Percentiles rank a stretch among this genome's conserved stretches.
These are phyloP conservation scores for Epichloe scottii DNA, from an alignment of 2,329 filamentous ascomycete genomes.

Conservation along the genomic window DNA sequence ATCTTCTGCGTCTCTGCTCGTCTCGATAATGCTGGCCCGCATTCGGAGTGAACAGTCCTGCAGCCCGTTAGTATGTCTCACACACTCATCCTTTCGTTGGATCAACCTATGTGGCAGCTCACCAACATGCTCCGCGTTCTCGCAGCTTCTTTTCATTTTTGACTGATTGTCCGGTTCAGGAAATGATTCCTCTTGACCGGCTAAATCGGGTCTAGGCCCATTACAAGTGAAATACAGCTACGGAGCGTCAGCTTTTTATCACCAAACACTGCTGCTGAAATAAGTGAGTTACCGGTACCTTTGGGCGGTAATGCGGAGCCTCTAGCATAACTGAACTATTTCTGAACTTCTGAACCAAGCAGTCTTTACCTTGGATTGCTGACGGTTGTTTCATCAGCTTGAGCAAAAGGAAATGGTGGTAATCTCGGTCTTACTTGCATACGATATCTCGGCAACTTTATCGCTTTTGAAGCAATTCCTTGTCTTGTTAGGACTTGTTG, in stretches of 20 bases:
- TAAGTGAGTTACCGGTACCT: constrained; percentile 37
- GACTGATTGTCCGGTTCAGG: constrained; percentile 71
- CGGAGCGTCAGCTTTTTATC: not conserved
- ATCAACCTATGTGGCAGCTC: constrained; percentile 21
- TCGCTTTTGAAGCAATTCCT: constrained; percentile 74
- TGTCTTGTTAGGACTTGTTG: constrained; percentile 3
- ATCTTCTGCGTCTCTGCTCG: constrained; percentile 63
- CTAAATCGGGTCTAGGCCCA: constrained; percentile 34
- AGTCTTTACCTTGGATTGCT: constrained; percentile 89
- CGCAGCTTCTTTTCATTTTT: constrained; percentile 77
- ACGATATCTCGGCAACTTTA: constrained; percentile 83
- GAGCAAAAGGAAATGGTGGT: not conserved
- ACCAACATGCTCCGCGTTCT: constrained; percentile 79
- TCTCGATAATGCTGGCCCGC: constrained; percentile 60
- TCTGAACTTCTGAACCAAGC: constrained; percentile 85
- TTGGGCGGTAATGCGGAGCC: constrained; percentile 67
- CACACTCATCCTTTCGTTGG: not conserved
- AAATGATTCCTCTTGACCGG: constrained; percentile 63
- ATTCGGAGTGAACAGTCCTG: constrained; percentile 70
- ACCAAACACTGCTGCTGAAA: not conserved
- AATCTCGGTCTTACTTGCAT: constrained; percentile 57
- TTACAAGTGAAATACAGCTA: constrained; percentile 42
- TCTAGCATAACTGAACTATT: constrained; percentile 96
- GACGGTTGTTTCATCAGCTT: not conserved
- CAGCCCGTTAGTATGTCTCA: not conserved